Evolutionary conservation across 2,329 filamentous ascomycete genomes (phyloP), one percentile per base, ranked within the genome.

Genomic region (Monilinia fructigena): DNA sequence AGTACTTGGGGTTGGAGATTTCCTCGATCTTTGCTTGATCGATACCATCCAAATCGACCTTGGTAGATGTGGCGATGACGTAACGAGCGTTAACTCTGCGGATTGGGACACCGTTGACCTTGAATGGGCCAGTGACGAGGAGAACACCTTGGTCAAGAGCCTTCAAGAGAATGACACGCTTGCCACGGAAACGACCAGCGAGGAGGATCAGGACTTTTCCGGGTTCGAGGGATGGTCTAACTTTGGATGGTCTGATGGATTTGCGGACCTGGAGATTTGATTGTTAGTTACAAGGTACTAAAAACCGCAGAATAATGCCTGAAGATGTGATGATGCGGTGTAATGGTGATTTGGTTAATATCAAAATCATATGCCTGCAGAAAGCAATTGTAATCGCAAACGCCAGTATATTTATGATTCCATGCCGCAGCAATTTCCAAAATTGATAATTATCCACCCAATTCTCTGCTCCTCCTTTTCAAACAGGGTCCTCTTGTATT

Each of bases 101-200:
- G 79, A 99, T 90, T 76, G 95, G 95, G 74, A 99, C 95, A 82
- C 95, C 95, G 86, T 99, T 99, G 85, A 99, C 90, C 90, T 98
- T 99, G 91, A 98, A 99, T 80, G 95, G 95, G 78, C 95, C 95
- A 80, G 95, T 99, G 78, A 99, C 93, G 81, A 99, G 92, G 82
- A 99, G 93, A 75, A 97, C 92, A 85, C 95, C 95, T 86, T 97
- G 92, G 80, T 92, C 86, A 79, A 99, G 93, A 83, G 90, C 88
- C 89, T 98, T 98, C 82, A 99, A 91, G 84, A 98, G 93, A 79
- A 99, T 87, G 79, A 99, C 95, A 81, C 95, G 95, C 93, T 99
- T 99, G 87, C 95, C 95, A 78, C 95, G 94, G 92, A 98, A 99
- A 80, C 95, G 95, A 79, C 95, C 95, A 82, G 95, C 95, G 80